phyloP scores from a whole-genome alignment of 2,329 filamentous ascomycete species.

The Gnomoniopsis sp. region DNA sequence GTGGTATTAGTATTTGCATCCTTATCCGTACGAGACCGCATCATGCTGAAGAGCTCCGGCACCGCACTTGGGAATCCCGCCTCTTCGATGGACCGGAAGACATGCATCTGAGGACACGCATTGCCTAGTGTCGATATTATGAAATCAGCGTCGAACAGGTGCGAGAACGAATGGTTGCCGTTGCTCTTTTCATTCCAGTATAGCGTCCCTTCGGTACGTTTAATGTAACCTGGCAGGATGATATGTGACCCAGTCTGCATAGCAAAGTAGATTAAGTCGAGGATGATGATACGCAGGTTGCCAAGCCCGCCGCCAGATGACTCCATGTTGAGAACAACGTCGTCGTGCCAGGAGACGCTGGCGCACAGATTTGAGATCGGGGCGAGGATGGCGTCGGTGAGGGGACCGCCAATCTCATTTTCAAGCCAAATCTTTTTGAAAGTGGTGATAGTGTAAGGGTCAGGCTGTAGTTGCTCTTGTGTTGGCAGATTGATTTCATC shows the following conservation, averaged over 20 bases:
- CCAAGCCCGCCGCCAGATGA: constrained; percentile 2
- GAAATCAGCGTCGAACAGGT: constrained; percentile 4
- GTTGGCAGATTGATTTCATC: too few relatives aligned
- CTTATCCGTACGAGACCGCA: background rate
- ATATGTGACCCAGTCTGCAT: constrained; percentile 1
- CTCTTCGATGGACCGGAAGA: constrained; percentile 8
- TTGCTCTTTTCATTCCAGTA: constrained; percentile 10
- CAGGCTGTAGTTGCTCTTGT: too few relatives aligned
- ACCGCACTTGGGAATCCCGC: background rate
- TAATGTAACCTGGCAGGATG: constrained; percentile 4
- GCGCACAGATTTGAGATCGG: background rate
- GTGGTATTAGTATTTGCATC: background rate
- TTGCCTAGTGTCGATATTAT: background rate
- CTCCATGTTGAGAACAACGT: constrained; percentile 2
- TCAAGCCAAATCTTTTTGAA: constrained; percentile 5
- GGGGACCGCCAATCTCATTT: constrained; percentile 3
- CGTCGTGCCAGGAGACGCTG: background rate
- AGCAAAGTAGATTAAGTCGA: constrained; percentile 10
- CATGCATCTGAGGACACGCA: constrained; percentile 5
- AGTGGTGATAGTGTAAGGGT: background rate
- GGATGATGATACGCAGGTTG: constrained; percentile 6
- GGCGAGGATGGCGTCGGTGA: background rate
- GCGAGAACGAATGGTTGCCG: constrained; percentile 4
- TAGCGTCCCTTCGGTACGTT: constrained; percentile 4
- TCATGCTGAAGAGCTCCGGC: background rate